Conservation (phyloP, 2,329 filamentous ascomycete species). For the Fusarium sp. region DNA sequence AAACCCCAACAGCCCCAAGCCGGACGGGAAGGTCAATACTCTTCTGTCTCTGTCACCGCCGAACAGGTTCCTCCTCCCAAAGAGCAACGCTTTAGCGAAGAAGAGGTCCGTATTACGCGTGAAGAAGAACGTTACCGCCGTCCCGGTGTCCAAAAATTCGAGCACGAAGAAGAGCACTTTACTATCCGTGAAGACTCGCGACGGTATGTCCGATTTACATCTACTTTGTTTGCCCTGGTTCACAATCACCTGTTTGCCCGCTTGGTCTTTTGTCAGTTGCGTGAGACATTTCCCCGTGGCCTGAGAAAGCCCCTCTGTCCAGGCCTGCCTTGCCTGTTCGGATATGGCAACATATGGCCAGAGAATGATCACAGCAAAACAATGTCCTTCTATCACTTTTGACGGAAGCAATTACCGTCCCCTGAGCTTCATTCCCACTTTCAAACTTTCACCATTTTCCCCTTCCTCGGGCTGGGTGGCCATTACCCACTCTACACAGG, state of each 20-base stretch:
- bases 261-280: neutral
- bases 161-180: constrained; percentile 49
- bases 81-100: constrained; percentile 77
- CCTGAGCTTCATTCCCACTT: constrained; percentile 28
- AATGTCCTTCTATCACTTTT: constrained; percentile 13
- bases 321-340: neutral
- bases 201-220: constrained; percentile 60
- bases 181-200: constrained; percentile 61
- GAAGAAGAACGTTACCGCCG: constrained; percentile 82
- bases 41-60: constrained; percentile 75
- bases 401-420: constrained; percentile 30
- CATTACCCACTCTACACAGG: constrained; percentile 43
- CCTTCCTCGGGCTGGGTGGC: constrained; percentile 32
- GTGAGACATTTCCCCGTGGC: constrained; percentile 2
- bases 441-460: constrained; percentile 21
- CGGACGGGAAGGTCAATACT: constrained; percentile 98
- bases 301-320: constrained; percentile 4
- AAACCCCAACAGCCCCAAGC: constrained; percentile 81
- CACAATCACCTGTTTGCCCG: neutral
- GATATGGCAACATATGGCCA: constrained; percentile 18
- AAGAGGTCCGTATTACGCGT: constrained; percentile 86
- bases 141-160: constrained; percentile 69
- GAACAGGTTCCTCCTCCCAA: constrained; percentile 71
- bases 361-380: constrained; percentile 28
- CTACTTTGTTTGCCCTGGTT: constrained; percentile 10